Base-by-base conservation (phyloP, 163 green algal species). In the Prototheca stagnorum region DNA sequence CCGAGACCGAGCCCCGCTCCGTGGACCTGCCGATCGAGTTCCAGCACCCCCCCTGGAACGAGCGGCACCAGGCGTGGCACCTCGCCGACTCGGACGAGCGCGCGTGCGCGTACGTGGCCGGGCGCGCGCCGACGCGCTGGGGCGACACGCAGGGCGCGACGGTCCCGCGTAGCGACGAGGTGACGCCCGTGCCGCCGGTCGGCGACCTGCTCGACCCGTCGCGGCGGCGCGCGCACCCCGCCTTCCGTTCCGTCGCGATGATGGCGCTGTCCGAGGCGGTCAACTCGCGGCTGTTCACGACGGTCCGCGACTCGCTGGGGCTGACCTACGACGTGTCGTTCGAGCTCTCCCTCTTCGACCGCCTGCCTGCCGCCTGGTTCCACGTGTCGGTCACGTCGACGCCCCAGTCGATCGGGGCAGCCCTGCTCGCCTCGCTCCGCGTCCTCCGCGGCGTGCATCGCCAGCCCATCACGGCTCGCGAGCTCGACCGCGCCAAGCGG, bases 241-340 rank as follows among this genome's bases (percentile, higher is more conserved):
- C 90, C 4, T 88, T 78, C 51, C 51, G 59, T 8, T 46, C 52
- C 49, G 57, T 68, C 35, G 65, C 61, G 3, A 47, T 75, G 25
- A 46, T 50, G n/a, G 48, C 64, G 41, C 50, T 93, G 24, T 68
- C 64, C 2, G 84, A 94, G 73, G 74, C 92, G 39, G 84, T 96
- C 50, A 97, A 97, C 68, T 74, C 59, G n/a, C 64, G 87, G 26
- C 79, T 99, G 19, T 99, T 99, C 67, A 96, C 88, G 8, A 97
- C 89, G 14, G 87, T 95, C 44, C 67, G 89, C 3, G 89, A 98
- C 70, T 77, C 82, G 5, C 72, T 97, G 44, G 85, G 85, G 17
- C 74, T 98, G 44, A 98, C 90, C 1, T 98, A 98, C 53, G 90
- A 98, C 47, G 90, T 97, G 15, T 88, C 75, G n/a, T 97, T 98